Evolutionary conservation across 176 grass and related monocot species (phyloP).

Genomic region (Raddia distichophylla): DNA sequence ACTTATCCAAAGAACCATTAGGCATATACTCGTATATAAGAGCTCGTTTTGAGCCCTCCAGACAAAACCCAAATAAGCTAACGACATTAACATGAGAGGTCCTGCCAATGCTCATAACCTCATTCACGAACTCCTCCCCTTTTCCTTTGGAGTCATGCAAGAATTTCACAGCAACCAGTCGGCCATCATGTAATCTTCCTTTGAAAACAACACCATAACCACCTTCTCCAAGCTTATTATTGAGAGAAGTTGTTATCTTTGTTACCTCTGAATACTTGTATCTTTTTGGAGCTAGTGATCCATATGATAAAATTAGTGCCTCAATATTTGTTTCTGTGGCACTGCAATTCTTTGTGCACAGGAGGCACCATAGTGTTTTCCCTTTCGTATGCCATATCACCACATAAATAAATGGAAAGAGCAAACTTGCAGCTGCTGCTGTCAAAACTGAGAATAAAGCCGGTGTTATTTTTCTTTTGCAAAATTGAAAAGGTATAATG

Average conservation of each 20-base stretch:
- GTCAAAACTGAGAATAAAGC: slow-evolving; percentile 12
- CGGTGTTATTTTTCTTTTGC: neutral
- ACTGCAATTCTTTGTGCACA: neutral
- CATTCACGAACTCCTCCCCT: slow-evolving; percentile 62
- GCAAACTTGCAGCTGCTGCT: slow-evolving; percentile 6
- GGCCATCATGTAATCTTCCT: slow-evolving; percentile 38
- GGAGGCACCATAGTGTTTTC: neutral
- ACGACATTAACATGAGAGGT: slow-evolving; percentile 71
- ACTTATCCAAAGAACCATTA: slow-evolving; percentile 59
- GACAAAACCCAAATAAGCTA: slow-evolving; percentile 52
- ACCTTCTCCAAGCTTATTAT: slow-evolving; percentile 55
- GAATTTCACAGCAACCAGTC: slow-evolving; percentile 59
- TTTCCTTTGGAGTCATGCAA: slow-evolving; percentile 47
- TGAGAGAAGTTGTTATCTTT: slow-evolving; percentile 49
- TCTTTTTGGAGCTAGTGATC: slow-evolving; percentile 54
- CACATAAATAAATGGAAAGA: slow-evolving; percentile 30
- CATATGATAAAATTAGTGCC: slow-evolving; percentile 17
- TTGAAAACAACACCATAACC: slow-evolving; percentile 64
- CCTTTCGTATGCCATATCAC: neutral
- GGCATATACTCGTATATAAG: slow-evolving; percentile 66
- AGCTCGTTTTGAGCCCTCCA: slow-evolving; percentile 53
- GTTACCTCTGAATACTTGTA: slow-evolving; percentile 56
- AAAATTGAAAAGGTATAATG: too few relatives aligned
- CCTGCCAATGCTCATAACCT: slow-evolving; percentile 65
- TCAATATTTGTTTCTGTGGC: slow-evolving; percentile 13